Evolutionary conservation across 768 basidiomycete genomes (phyloP), one percentile per base, ranked within the genome.

Genomic region (Tephrocybe sp.): DNA sequence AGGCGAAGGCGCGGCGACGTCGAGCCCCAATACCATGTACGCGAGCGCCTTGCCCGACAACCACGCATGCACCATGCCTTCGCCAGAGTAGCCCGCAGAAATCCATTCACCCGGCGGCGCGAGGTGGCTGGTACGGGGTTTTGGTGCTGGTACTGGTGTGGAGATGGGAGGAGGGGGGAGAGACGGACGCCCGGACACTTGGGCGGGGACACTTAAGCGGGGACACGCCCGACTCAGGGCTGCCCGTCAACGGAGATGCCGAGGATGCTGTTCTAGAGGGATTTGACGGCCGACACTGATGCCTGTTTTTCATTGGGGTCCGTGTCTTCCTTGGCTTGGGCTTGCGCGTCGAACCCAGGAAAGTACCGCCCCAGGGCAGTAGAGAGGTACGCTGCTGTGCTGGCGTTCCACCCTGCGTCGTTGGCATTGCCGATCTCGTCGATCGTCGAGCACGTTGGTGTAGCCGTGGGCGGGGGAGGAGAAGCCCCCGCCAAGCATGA

Each of bases 1-100:
- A 30, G 28, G 28, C 5, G 28, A 11, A 30, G 28, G 28, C n/a
- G n/a, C n/a, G n/a, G n/a, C n/a, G n/a, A n/a, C 39, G 20, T 76
- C 74, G 12, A 66, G 44, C 2, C 71, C 77, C 3, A 83, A 65
- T 3, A 90, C 68, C 85, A 86, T 85, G 45, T 69, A 57, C 10
- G 82, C 85, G 17, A 86, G 63, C 8, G 80, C 83, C 49, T 75
- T 73, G 3, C 81, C 78, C 50, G 81, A 75, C 63, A 83, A 62
- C 84, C 85, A 87, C 0, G 83, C 85, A 55, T 86, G 79, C 3
- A 79, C 79, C 86, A 88, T 87, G 1, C 87, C 87, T 56, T 90
- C 87, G 0, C 87, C 87, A 0, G 77, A 74, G 61, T 84, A 89
- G 3, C 85, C 87, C 11, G 83, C 86, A 14, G 81, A 71, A 14